A percentile compares a stretch with the other conserved stretches of the same genome.
Conservation (phyloP, 2,329 filamentous ascomycete genomes). For the Cladorrhinum sp. region DNA sequence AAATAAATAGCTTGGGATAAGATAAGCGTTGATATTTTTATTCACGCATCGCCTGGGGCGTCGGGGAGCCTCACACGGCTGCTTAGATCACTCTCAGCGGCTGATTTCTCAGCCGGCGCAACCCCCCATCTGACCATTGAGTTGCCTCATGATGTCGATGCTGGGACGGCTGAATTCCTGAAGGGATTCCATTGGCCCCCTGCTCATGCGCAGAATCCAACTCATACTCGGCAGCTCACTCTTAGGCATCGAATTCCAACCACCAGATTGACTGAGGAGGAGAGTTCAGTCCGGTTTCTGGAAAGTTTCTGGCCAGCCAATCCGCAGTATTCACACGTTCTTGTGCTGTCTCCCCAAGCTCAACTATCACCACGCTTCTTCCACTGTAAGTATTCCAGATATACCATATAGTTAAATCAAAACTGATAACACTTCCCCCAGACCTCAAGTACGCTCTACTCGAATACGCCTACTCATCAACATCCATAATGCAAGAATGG, state of each 20-base stretch:
- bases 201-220: conserved; percentile 35
- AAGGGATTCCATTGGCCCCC: conserved; percentile 67
- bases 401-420: not conserved
- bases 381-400: conserved; percentile 56
- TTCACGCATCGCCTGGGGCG: conserved; percentile 69
- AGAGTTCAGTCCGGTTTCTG: conserved; percentile 71
- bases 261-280: conserved; percentile 59
- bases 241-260: conserved; percentile 71
- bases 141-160: conserved; percentile 68
- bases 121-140: conserved; percentile 80
- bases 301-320: conserved; percentile 83
- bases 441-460: conserved; percentile 75
- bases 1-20: conserved; percentile 66
- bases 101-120: conserved; percentile 70
- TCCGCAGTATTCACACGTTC: conserved; percentile 64
- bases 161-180: conserved; percentile 60
- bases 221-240: conserved; percentile 55
- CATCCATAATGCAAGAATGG: conserved; percentile 43
- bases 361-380: conserved; percentile 80
- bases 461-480: conserved; percentile 69
- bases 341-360: conserved; percentile 78
- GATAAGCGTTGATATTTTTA: conserved; percentile 74
- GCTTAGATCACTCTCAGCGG: conserved; percentile 68
- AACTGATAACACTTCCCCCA: conserved; percentile 26
- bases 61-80: conserved; percentile 74